Conservation (phyloP, 305 asterid genomes). For the Lippia alba region DNA sequence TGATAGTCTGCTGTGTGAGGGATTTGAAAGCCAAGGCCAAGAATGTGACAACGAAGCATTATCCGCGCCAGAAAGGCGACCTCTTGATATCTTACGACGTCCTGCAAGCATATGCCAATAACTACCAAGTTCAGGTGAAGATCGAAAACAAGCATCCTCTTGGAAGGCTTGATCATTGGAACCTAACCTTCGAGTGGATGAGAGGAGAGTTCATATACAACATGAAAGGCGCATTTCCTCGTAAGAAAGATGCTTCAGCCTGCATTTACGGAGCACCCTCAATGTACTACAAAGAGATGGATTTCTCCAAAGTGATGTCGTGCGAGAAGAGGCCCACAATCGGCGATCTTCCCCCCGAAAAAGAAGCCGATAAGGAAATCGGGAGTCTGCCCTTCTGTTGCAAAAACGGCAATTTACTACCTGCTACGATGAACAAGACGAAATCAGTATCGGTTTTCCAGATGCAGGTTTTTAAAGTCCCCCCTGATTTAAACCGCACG, state of each 20-base stretch:
- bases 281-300: slow-evolving; percentile 32
- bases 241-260: slow-evolving; percentile 22
- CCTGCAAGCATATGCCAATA: slow-evolving; percentile 35
- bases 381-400: slow-evolving; percentile 44
- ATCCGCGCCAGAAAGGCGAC: slow-evolving; percentile 42
- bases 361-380: slow-evolving; percentile 36
- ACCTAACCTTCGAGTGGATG: slow-evolving; percentile 53
- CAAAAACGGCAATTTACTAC: slow-evolving; percentile 41
- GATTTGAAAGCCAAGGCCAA: slow-evolving; percentile 37
- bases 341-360: slow-evolving; percentile 40
- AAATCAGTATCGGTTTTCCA: slow-evolving; percentile 40
- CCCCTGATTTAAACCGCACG: slow-evolving; percentile 42
- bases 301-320: slow-evolving; percentile 39
- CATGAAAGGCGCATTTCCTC: slow-evolving; percentile 44
- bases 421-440: slow-evolving; percentile 42
- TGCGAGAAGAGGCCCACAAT: slow-evolving; percentile 45
- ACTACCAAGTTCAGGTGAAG: slow-evolving; percentile 44
- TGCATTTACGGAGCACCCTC: slow-evolving; percentile 42
- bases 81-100: slow-evolving; percentile 43
- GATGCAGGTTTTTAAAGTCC: slow-evolving; percentile 39
- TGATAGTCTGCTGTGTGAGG: slow-evolving; percentile 42
- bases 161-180: slow-evolving; percentile 49
- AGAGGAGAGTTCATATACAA: slow-evolving; percentile 42
- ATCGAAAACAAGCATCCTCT: slow-evolving; percentile 38
- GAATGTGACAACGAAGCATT: slow-evolving; percentile 26